phyloP scores from a whole-genome alignment of 345 rosid species.

The Anacardium occidentale region DNA sequence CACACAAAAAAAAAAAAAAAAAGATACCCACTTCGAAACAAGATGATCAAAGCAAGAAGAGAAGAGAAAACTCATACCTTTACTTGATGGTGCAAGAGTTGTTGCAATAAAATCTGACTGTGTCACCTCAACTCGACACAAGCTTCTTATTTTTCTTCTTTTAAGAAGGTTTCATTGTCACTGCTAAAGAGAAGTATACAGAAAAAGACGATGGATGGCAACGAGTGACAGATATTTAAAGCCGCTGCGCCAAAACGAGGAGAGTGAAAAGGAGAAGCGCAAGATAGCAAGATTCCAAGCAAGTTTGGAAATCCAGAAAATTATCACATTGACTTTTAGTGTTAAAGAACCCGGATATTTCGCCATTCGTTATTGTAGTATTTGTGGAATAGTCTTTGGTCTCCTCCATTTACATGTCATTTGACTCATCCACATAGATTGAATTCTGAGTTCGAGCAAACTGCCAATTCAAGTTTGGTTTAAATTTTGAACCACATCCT shows the following conservation, averaged over 20 bases:
- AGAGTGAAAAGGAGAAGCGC: background rate
- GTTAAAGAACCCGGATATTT: background rate
- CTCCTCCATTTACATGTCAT: too few relatives aligned
- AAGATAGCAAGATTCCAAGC: conserved; percentile 9
- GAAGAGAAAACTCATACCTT: background rate
- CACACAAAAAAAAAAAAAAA: too few relatives aligned
- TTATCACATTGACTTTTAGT: background rate
- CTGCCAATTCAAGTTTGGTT: too few relatives aligned
- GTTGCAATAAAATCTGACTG: background rate
- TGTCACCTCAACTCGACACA: background rate
- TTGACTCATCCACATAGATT: too few relatives aligned
- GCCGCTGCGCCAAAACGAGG: background rate
- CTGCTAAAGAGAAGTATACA: background rate
- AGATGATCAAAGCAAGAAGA: background rate
- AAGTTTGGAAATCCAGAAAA: background rate
- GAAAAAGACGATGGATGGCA: background rate
- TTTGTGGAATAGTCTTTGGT: background rate
- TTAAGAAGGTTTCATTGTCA: background rate
- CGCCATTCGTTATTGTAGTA: background rate
- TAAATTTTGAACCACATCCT: too few relatives aligned
- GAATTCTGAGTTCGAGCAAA: too few relatives aligned
- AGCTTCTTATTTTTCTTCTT: background rate
- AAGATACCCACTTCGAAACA: background rate
- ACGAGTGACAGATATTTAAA: background rate
- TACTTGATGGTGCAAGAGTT: background rate